Base-by-base conservation (phyloP, 768 basidiomycete genomes). In the Leccinum ochraceum region DNA sequence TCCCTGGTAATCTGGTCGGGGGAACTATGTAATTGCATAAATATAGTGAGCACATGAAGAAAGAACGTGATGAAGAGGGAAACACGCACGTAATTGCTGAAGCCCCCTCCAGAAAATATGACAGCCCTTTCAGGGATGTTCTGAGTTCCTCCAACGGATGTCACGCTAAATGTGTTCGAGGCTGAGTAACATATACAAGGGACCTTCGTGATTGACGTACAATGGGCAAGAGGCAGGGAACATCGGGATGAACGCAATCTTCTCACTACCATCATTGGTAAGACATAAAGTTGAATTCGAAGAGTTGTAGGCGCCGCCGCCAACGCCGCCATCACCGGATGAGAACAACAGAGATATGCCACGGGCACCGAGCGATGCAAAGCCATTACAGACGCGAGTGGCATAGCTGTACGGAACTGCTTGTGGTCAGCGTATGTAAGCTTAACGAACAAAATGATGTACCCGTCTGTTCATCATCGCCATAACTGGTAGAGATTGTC, bases 381-480 rank as follows among this genome's bases (percentile, higher is more conserved):
- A 85, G 13, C 76, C 79, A 6, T 65, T 59, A 68, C 90, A 92
- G 28, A 81, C 81, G 50, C 86, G 83, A 17, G 44, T 64, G 8
- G 88, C 86, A 64, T 80, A 88, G 57, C 71, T 76, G 55, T 70
- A 56, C 16, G 89, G 87, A 26, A 90, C 86, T 85, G 51, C 14
- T 3, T 17, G 13, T 14, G 24, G 26, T 62, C 32, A 68, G 58
- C 53, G 1, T 5, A 30, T 30, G 50, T 16, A 13, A 7, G n/a
- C 6, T 28, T n/a, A 17, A 48, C 1, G 3, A 34, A 30, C n/a
- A 26, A 32, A 55, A 48, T 3, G 34, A 22, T 6, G 20, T 46
- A 86, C 87, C 83, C 26, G 87, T 86, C 68, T 88, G 87, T 59
- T 92, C 90, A 60, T 84, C 80, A 53, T 91, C 89, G 6, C 81